Base-by-base conservation (phyloP, 2,329 filamentous ascomycete species). In the Fusarium acutatum region DNA sequence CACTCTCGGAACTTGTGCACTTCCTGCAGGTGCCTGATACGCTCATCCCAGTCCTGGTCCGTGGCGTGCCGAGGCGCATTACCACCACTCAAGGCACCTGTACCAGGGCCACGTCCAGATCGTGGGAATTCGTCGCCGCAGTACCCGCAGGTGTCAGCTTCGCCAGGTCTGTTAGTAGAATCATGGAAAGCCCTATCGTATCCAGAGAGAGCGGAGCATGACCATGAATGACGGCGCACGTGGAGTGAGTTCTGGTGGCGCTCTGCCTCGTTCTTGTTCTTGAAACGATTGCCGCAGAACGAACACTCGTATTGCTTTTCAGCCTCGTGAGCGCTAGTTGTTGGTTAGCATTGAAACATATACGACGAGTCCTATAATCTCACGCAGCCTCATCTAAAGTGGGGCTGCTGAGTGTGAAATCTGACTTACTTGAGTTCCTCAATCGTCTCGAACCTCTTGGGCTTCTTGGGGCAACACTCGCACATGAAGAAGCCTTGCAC, bases 201-300 rank as follows among this genome's bases (percentile, higher is more conserved):
- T 67, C 90, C 88, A 17, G 90, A 90, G 32, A 99, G 89, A 2
- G 95, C 94, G 37, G 95, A 95, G 82, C 96, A 99, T 17, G 96
- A 98, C 96, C 96, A 99, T 54, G 95, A 98, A 83, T 98, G 95
- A 30, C 93, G 92, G 38, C 96, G 91, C 14, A 98, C 88, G 82
- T 98, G 96, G 17, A 98, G 89, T 20, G 95, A 97, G 79, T 98
- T 98, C 79, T 97, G 95, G 81, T 98, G 96, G 37, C 96, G 91
- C 82, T 98, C 96, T 6, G 95, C 95, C 84, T 98, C 96, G 78
- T 98, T 98, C 84, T 98, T 98, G 85, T 98, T 98, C 84, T 98
- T 98, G 86, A 98, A 98, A 17, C 96, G 91, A 81, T 98, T 98
- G 46, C 93, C 93, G 82, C 96, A 98, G 81, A 94, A 98, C 34